phyloP scores from a whole-genome alignment of 306 rosid genomes.

The Cyamopsis tetragonoloba region DNA sequence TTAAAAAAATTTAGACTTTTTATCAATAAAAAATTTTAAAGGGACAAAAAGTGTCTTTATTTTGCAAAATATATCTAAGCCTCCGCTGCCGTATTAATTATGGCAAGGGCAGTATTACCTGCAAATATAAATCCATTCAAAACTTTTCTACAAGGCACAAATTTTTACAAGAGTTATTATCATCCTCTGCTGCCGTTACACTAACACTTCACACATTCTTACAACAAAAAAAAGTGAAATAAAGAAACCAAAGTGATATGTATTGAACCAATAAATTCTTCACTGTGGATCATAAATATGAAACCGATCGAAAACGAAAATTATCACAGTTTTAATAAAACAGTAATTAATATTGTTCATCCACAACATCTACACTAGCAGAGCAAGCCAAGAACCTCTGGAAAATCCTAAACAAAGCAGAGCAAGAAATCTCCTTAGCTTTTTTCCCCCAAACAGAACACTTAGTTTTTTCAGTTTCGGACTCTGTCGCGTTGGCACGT shows the following conservation, averaged over 20 bases:
- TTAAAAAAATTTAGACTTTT: no score
- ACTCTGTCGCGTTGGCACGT: not conserved
- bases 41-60: no score
- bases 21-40: no score
- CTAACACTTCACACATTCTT: not conserved
- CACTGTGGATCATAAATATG: constrained; percentile 24
- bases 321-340: no score
- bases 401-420: constrained; percentile 55
- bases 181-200: not conserved
- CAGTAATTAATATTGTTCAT: constrained; percentile 15
- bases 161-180: not conserved
- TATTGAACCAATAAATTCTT: not conserved
- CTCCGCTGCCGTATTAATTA: not conserved
- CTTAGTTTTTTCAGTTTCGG: constrained; percentile 24
- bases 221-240: not conserved
- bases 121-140: not conserved
- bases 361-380: constrained; percentile 65
- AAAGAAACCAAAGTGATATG: not conserved
- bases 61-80: no score
- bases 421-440: constrained; percentile 55
- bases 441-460: constrained; percentile 70
- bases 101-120: not conserved
- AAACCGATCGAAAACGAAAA: no score
- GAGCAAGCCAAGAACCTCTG: constrained; percentile 59
- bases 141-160: not conserved